Base-by-base conservation (phyloP, 2,329 filamentous ascomycete genomes). In the Sporothrix variecibatus region DNA sequence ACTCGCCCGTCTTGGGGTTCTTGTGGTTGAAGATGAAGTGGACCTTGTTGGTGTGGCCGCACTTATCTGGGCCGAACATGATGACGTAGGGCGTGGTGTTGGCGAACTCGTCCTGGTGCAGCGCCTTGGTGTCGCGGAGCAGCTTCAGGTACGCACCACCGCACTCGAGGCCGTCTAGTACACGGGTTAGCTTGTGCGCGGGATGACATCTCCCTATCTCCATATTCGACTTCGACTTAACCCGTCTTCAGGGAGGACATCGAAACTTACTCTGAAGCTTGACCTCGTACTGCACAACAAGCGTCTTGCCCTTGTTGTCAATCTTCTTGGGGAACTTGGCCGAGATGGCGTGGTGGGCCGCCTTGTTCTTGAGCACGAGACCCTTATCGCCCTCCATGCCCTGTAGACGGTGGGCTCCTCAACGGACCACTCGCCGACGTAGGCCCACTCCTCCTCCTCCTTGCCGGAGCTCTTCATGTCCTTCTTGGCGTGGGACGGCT, bases 41-140 rank as follows among this genome's bases (percentile, higher is more conserved):
- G 72, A 97, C 93, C 92, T 98, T 98, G 92, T 99, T 99, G 85
- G 94, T 98, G 83, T 94, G 90, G 84, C 96, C 96, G 84, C 96
- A 99, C 92, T 98, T 98, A 88, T 99, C 96, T 80, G 96, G 96
- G 79, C 96, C 96, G 83, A 99, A 99, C 96, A 99, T 99, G 89
- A 99, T 97, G 79, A 99, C 93, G 83, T 99, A 99, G 68, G 96
- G 96, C 60, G 95, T 97, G 76, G 92, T 91, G 86, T 99, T 98
- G 84, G 93, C 94, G 88, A 99, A 99, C 87, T 99, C 96, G 78
- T 98, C 95, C 81, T 94, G 91, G 87, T 97, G 94, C 80, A 99
- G 94, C 83, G 94, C 93, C 88, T 95, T 95, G 89, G 96, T 98
- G 83, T 99, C 95, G 80, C 97, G 93, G 79, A 99, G 93, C 79